Conservation (phyloP, 345 rosid genomes). For the Corymbia maculata region DNA sequence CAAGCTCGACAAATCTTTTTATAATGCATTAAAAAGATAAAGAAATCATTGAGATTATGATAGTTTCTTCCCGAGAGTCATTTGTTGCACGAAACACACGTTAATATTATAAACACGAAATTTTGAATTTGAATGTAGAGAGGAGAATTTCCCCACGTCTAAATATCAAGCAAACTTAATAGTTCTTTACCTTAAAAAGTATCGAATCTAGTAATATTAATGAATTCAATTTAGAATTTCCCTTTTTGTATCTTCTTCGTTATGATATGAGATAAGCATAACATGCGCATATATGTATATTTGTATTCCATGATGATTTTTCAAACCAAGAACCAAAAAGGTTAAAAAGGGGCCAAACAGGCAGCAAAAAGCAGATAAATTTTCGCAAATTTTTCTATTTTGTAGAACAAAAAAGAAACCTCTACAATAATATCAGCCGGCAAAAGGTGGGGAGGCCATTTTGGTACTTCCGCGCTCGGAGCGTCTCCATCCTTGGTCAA, state of each 20-base stretch:
- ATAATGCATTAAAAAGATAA: neutral
- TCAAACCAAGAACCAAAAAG: neutral
- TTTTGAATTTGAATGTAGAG: neutral
- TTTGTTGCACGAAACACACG: neutral
- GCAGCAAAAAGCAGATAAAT: neutral
- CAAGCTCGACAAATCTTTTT: neutral
- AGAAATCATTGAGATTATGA: neutral
- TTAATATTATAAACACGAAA: accelerated
- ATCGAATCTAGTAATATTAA: neutral
- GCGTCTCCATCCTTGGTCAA: neutral
- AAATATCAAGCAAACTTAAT: neutral
- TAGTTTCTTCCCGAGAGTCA: accelerated
- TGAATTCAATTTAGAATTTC: neutral
- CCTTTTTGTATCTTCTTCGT: accelerated
- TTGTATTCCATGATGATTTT: neutral
- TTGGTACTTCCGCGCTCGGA: neutral
- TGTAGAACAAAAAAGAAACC: neutral
- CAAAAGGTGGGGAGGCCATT: neutral
- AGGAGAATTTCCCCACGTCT: neutral
- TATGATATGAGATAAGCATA: neutral
- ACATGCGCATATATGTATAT: neutral
- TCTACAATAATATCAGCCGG: neutral
- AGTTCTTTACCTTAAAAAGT: accelerated
- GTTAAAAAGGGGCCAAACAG: neutral
- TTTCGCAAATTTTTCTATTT: neutral